Base-by-base conservation (phyloP, 768 basidiomycete species). In the Daedaleopsis nitida region DNA sequence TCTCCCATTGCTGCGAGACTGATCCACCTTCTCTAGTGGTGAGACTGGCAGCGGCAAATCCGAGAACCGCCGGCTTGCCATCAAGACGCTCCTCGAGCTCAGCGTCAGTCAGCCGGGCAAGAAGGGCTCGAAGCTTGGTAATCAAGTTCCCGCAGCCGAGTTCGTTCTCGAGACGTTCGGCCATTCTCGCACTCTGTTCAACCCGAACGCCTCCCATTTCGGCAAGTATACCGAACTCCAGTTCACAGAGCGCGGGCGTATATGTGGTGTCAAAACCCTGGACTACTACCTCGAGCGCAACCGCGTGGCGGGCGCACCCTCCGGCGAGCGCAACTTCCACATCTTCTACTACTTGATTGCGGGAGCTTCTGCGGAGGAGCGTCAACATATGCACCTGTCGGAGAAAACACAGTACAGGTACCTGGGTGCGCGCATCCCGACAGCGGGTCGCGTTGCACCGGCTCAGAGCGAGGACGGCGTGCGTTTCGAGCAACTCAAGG, bases 191-290 rank as follows among this genome's bases (percentile, higher is more conserved):
- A 94, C 94, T 1, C 84, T 94, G 57, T 89, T 92, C 77, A 97
- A 98, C 70, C 84, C 92, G 50, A 97, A 97, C 69, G 96, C 96
- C 14, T 98, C 97, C 34, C 89, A 94, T 51, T 97, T 96, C 71
- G 97, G 96, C 58, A 95, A 96, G 73, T 99, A 99, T 74, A 97
- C 95, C 48, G 97, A 99, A 71, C 83, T 99, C 0, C 97, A 98
- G 75, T 98, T 98, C 78, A 92, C 85, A 55, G 95, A 98, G 37
- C 88, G 91, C 21, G 96, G 96, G 8, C 83, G 95, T 4, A 77
- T 98, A 0, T 87, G 81, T 49, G 97, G 97, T 63, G 79, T 94
- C 72, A 98, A 98, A 75, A 96, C 94, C 0, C 86, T 98, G 64
- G 95, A 98, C 71, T 98, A 99, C 77, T 96, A 96, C 75, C 83